These are phyloP conservation scores for Rugosomyces carneus DNA, from an alignment of 1,284 basidiomycete species.

Conservation along the genomic window DNA sequence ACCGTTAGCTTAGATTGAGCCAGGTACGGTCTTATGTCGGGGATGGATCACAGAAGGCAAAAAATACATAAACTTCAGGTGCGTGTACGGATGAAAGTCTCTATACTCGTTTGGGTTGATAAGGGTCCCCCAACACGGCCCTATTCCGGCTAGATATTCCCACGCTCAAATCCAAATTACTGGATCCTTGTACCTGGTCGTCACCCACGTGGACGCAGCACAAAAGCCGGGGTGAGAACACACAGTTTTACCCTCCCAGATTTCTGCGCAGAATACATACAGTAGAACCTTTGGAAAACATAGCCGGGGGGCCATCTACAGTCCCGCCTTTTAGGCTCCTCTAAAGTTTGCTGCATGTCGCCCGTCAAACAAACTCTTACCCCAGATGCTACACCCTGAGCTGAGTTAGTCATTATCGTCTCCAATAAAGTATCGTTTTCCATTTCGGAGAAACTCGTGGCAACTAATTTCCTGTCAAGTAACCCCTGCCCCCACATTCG, in stretches of 20 bases:
- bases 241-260: too few relatives aligned
- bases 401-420: neutral
- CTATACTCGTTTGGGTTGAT: constrained; percentile 15
- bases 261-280: neutral
- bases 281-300: neutral
- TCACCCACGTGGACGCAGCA: constrained; percentile 14
- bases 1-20: neutral
- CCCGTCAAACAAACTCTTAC: neutral
- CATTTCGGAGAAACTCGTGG: constrained; percentile 8
- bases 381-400: neutral
- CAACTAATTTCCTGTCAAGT: neutral
- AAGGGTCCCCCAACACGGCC: constrained; percentile 5
- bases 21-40: constrained; percentile 16
- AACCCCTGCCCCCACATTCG: neutral
- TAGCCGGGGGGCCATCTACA: neutral
- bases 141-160: constrained; percentile 9
- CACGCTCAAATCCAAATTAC: constrained; percentile 15
- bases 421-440: neutral
- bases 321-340: too few relatives aligned
- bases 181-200: constrained; percentile 17
- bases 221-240: constrained; percentile 1
- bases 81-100: constrained; percentile 16
- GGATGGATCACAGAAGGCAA: constrained; percentile 12
- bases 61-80: constrained; percentile 14
- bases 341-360: too few relatives aligned